Evolutionary conservation across 352 stramenopile genomes (phyloP).

Genomic region (Pythium rishiriense): DNA sequence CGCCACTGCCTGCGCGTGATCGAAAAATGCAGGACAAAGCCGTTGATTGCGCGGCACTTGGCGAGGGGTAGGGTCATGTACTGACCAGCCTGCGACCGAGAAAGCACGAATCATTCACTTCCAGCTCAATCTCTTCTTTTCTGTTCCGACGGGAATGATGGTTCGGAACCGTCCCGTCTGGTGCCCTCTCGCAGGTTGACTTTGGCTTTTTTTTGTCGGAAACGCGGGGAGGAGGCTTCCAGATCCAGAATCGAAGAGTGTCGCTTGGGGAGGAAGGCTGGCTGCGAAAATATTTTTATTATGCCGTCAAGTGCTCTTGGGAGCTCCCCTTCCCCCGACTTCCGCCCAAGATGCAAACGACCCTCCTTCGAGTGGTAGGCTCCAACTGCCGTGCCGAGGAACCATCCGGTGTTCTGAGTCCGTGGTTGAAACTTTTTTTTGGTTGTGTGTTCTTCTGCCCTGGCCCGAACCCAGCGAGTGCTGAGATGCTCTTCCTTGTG

Average conservation of each 20-base stretch:
- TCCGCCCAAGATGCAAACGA: neutral
- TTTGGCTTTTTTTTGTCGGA: slow-evolving; percentile 10
- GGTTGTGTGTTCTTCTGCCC: too few relatives aligned
- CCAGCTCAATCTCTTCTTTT: slow-evolving; percentile 6
- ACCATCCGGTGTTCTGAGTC: neutral
- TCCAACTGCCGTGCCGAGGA: neutral
- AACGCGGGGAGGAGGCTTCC: neutral
- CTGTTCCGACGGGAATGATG: slow-evolving; percentile 12
- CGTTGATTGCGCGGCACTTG: neutral
- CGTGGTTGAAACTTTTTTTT: too few relatives aligned
- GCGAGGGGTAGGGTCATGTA: neutral
- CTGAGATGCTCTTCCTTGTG: too few relatives aligned
- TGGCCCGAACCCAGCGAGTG: too few relatives aligned
- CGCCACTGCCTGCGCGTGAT: too few relatives aligned
- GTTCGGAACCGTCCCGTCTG: slow-evolving; percentile 9
- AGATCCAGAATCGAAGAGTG: slow-evolving; percentile 14
- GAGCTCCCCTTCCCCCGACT: neutral
- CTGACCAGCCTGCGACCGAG: neutral
- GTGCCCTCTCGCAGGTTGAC: slow-evolving; percentile 7
- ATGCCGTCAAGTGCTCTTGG: neutral
- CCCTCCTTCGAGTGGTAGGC: too few relatives aligned
- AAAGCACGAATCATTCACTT: neutral
- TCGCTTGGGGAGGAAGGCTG: slow-evolving; percentile 16
- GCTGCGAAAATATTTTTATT: neutral
- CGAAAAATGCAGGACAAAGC: neutral